These are phyloP conservation scores for Kingdonia uniflora DNA, from an alignment of 164 flowering plant genomes.

Conservation along the genomic window DNA sequence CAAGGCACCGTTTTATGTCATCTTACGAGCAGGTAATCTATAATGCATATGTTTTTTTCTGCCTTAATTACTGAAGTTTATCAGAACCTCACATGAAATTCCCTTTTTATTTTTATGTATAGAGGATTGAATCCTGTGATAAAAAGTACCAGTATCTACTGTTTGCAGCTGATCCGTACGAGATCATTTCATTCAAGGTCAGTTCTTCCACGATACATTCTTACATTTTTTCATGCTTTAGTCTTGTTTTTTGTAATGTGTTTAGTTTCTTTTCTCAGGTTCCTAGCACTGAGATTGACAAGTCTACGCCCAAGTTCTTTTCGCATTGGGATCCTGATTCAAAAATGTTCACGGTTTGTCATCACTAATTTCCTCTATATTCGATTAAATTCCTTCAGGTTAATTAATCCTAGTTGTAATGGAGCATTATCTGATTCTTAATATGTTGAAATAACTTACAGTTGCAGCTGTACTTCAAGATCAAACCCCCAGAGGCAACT, in stretches of 20 bases:
- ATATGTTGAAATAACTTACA: slow-evolving; percentile 21
- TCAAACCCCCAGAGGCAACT: slow-evolving; percentile 75
- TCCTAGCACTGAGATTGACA: slow-evolving; percentile 97
- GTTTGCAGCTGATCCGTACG: slow-evolving; percentile 99
- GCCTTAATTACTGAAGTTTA: neutral
- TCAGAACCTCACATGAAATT: neutral
- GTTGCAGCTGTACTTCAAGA: slow-evolving; percentile 91
- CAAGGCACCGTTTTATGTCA: slow-evolving; percentile 96
- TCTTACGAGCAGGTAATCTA: slow-evolving; percentile 84
- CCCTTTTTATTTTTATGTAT: slow-evolving; percentile 9
- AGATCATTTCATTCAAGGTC: slow-evolving; percentile 90
- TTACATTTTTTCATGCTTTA: neutral
- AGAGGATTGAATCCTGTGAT: slow-evolving; percentile 81
- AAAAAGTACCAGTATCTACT: slow-evolving; percentile 82
- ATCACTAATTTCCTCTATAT: neutral
- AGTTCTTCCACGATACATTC: neutral
- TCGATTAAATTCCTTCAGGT: no score
- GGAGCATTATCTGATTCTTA: no score
- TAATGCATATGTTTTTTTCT: neutral
- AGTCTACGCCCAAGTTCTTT: slow-evolving; percentile 93
- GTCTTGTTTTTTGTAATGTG: neutral
- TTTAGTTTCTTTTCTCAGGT: slow-evolving; percentile 39
- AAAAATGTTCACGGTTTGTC: slow-evolving; percentile 89
- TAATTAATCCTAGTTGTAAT: no score
- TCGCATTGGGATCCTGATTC: slow-evolving; percentile 99